Conservation (phyloP, 805 yeast genomes). For the Metschnikowia santaceciliae region DNA sequence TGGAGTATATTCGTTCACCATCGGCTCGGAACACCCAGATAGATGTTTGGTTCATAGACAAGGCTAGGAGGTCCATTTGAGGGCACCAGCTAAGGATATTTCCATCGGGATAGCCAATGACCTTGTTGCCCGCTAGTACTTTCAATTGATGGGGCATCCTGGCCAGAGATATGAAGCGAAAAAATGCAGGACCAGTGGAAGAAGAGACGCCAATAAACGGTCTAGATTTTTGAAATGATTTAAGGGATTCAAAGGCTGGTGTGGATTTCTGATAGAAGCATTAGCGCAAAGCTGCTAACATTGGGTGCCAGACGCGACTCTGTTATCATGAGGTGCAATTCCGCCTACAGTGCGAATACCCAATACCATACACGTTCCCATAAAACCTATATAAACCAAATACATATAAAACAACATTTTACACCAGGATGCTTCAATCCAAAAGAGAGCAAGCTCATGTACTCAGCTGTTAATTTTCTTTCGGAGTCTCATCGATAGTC, state of each 20-base stretch:
- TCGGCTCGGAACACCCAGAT: conserved; percentile 50
- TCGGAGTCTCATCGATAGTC: conserved; percentile 8
- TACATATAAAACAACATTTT: background rate
- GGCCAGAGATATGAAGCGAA: background rate
- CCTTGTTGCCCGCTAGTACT: conserved; percentile 13
- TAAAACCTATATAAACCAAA: background rate
- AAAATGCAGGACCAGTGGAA: background rate
- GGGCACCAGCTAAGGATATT: conserved; percentile 48
- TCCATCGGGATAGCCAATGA: conserved; percentile 31
- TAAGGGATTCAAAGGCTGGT: background rate
- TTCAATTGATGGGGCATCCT: background rate
- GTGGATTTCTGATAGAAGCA: background rate
- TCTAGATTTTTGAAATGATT: background rate
- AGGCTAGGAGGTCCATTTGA: conserved; percentile 48
- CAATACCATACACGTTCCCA: background rate
- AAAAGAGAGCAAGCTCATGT: background rate
- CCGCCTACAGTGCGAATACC: background rate
- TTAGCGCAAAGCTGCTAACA: background rate
- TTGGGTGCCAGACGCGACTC: background rate
- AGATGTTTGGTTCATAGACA: conserved; percentile 48
- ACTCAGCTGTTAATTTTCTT: background rate
- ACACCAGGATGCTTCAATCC: too few relatives aligned
- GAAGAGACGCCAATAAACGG: background rate
- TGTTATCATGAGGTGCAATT: background rate
- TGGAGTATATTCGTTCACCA: conserved; percentile 51